Percentiles rank a stretch among this genome's conserved stretches.
phyloP scores from a whole-genome alignment of 305 asterid genomes.

The Petunia hybrid region DNA sequence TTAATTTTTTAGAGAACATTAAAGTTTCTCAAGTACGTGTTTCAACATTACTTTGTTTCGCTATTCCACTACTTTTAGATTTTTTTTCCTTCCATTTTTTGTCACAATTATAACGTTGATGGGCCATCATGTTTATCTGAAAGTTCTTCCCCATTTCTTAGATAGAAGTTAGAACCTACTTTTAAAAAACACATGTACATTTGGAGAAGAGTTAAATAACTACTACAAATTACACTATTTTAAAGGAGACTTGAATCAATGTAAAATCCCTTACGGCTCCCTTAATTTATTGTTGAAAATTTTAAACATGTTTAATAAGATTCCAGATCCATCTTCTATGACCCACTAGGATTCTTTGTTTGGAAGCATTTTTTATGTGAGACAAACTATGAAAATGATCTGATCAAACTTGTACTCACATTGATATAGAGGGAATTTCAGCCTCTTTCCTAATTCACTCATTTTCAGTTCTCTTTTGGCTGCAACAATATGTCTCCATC shows the following conservation, averaged over 20 bases:
- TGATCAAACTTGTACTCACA: neutral
- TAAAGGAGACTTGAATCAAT: neutral
- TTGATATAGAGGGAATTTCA: neutral
- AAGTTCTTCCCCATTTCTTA: neutral
- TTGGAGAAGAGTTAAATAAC: neutral
- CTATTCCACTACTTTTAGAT: neutral
- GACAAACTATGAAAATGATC: neutral
- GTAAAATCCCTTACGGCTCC: neutral
- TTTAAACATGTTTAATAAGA: neutral
- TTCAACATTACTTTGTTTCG: neutral
- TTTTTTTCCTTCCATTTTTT: neutral
- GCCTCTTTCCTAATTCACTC: neutral
- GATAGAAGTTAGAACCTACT: too few relatives aligned
- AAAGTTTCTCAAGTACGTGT: neutral
- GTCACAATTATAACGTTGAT: neutral
- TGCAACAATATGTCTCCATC: conserved; percentile 19
- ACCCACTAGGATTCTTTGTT: neutral
- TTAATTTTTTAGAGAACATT: neutral
- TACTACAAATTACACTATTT: neutral
- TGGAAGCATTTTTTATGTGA: neutral
- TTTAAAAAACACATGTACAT: neutral
- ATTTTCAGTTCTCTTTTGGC: neutral
- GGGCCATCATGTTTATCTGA: neutral
- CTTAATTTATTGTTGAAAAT: neutral
- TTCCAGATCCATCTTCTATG: neutral